Conservation (phyloP, 1,284 basidiomycete genomes). For the Fistulinella cinereoalba region DNA sequence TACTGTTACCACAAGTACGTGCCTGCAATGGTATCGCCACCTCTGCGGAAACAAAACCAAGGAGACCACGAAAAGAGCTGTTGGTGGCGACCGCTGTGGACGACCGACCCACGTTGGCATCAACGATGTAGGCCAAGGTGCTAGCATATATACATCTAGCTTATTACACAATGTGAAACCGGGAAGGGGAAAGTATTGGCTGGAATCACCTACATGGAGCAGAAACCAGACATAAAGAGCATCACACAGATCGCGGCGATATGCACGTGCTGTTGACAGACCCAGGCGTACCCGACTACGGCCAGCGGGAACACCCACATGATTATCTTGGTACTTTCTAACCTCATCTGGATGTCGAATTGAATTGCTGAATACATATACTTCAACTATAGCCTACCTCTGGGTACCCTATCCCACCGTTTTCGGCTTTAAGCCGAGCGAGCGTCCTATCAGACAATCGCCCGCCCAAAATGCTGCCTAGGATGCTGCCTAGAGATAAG, state of each 20-base stretch:
- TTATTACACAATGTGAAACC: conserved; percentile 1
- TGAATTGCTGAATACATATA: too few species aligned
- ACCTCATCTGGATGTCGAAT: conserved; percentile 49
- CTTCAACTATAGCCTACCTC: too few species aligned
- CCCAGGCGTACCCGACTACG: conserved; percentile 76
- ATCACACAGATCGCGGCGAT: conserved; percentile 63
- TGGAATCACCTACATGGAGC: conserved; percentile 35
- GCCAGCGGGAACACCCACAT: conserved; percentile 56
- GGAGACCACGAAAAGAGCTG: conserved; percentile 64
- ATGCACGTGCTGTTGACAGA: conserved; percentile 61
- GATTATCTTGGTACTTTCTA: conserved; percentile 59
- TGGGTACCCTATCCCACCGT: conserved; percentile 58
- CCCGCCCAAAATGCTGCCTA: conserved; percentile 75
- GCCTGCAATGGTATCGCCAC: conserved; percentile 46
- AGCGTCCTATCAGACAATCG: conserved; percentile 74
- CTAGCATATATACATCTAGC: conserved; percentile 68
- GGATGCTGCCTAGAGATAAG: conserved; percentile 55
- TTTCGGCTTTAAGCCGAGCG: conserved; percentile 49
- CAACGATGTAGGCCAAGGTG: conserved; percentile 74
- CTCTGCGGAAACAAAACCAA: conserved; percentile 71
- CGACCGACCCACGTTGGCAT: conserved; percentile 73
- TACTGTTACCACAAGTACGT: neutral
- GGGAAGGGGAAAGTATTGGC: neutral
- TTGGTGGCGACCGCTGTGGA: conserved; percentile 72
- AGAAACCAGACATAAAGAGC: conserved; percentile 65